Evolutionary conservation across 1,284 basidiomycete genomes (phyloP).

Genomic region (Ustilago bromivora): DNA sequence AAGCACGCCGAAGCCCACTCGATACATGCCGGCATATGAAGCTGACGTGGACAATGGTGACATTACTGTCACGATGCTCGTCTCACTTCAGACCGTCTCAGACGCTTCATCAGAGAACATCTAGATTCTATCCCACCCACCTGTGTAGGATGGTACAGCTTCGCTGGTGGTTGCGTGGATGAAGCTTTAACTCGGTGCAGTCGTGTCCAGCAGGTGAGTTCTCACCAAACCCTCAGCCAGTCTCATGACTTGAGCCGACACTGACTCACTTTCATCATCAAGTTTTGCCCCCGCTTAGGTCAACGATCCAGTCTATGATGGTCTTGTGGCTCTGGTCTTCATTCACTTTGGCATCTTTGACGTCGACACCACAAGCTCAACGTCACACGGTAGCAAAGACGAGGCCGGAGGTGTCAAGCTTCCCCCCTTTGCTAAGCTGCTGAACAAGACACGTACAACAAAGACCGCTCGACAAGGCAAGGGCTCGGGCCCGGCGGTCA

Average conservation of each 20-base stretch:
- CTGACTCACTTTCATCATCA: neutral
- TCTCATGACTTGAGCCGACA: neutral
- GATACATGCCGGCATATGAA: conserved; percentile 3
- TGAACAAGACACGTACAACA: neutral
- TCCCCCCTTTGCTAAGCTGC: neutral
- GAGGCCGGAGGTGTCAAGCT: neutral
- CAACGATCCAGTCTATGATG: conserved; percentile 14
- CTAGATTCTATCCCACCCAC: neutral
- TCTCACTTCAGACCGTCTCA: conserved; percentile 7
- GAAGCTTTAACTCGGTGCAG: conserved; percentile 7
- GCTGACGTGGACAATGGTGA: conserved; percentile 2
- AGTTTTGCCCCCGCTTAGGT: neutral
- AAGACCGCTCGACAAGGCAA: neutral
- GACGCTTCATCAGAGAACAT: conserved; percentile 10
- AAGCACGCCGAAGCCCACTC: neutral
- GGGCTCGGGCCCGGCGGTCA: neutral
- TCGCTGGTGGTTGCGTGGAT: neutral
- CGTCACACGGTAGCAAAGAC: neutral
- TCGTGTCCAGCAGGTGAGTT: conserved; percentile 2
- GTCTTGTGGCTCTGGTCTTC: conserved; percentile 14
- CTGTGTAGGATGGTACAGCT: conserved; percentile 11
- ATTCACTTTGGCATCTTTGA: conserved; percentile 25
- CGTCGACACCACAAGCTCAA: neutral
- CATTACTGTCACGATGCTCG: neutral
- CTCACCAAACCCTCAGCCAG: neutral